Base-by-base conservation (phyloP, 139 green algal genomes). In the Volvox reticuliferus region DNA sequence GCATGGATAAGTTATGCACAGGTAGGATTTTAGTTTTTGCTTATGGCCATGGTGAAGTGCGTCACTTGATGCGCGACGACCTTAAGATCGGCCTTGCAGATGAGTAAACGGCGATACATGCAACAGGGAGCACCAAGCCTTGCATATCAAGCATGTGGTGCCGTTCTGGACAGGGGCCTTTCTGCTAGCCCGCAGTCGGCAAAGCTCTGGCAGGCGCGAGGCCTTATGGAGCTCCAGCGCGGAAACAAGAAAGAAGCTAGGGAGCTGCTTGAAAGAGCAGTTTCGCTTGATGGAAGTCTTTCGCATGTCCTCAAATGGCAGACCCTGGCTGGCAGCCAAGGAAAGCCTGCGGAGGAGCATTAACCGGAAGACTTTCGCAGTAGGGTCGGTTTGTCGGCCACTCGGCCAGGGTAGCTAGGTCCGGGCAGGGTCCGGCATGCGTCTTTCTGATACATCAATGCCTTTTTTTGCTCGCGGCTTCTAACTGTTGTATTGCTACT, bases 211-310 rank as follows among this genome's bases (percentile, higher is more conserved):
- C 81, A 87, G 61, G 61, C 61, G 30, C 81, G 81, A 90, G 95
- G 95, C 0, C 87, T 97, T n/a, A 84, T 97, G 81, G 95, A 96
- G 77, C 92, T 97, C 35, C 93, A 97, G 82, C 88, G 86, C 17
- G 95, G 95, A 87, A 96, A 97, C 69, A 75, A 91, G 55, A 63
- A 90, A 26, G 89, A 88, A 20, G 95, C 95, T 0, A 75, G 93
- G n/a, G 26, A 80, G 68, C 88, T 97, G 69, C 80, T 97, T 12
- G 95, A 97, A n/a, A 90, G 92, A 50, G 83, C 83, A 6, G 83
- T 88, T 26, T 17, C 35, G 12, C 83, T 88, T 33, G 83, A 88
- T 44, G 55, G 18, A 19, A 30, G 21, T 1, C 83, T 88, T 18
- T 71, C 83, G 26, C 36, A 71, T 13, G 83, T 88, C 9, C 83